Conservation (phyloP, 148 eudicot genomes). For the Heliosperma pusillum region DNA sequence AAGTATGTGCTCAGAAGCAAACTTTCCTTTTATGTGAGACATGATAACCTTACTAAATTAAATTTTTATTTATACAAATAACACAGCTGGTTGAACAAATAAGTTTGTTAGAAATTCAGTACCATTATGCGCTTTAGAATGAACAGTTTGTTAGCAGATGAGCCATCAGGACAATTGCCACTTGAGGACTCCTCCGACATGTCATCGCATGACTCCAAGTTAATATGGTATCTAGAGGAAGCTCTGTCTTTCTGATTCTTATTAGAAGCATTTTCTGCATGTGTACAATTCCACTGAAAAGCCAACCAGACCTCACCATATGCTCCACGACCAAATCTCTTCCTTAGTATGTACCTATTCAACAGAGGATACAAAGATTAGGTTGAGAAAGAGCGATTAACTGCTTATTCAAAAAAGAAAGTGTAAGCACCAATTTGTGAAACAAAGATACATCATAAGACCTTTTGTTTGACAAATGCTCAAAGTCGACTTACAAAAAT, state of each 20-base stretch:
- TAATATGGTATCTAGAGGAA: constrained; percentile 30
- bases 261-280: constrained; percentile 32
- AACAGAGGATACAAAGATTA: constrained; percentile 11
- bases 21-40: not conserved
- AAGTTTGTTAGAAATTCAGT: not conserved
- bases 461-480: not conserved
- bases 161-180: constrained; percentile 37
- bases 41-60: not conserved
- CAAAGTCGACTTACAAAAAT: not conserved
- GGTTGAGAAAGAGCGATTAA: not conserved
- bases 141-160: constrained; percentile 49
- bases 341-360: constrained; percentile 74
- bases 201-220: constrained; percentile 30
- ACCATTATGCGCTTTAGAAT: constrained; percentile 97
- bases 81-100: not conserved
- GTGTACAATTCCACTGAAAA: constrained; percentile 84
- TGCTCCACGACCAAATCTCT: constrained; percentile 88
- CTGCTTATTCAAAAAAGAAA: not conserved
- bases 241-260: constrained; percentile 35
- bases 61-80: not conserved
- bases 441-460: not conserved
- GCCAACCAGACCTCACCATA: constrained; percentile 99
- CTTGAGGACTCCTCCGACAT: constrained; percentile 28
- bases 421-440: not conserved
- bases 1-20: not conserved